A percentile compares a stretch with the other conserved stretches of the same genome.
Evolutionary conservation across 140 eudicot genomes (phyloP).

Genomic region (Erigeron philadelphicus): DNA sequence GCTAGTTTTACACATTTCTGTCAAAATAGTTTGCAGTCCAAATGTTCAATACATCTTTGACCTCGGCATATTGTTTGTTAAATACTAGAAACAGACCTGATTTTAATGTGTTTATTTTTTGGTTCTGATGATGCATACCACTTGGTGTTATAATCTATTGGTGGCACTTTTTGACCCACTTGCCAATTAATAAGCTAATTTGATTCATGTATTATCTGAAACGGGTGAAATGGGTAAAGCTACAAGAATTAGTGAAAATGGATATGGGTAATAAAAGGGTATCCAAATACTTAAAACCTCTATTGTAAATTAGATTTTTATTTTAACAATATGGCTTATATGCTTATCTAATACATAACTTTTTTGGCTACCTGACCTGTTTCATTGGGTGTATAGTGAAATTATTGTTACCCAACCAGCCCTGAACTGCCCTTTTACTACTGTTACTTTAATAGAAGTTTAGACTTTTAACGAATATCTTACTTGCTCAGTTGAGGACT

Average conservation of each 20-base stretch:
- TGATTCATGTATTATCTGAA: too few species aligned
- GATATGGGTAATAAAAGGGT: not conserved
- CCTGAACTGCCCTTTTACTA: not conserved
- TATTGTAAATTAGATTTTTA: not conserved
- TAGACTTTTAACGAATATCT: too few species aligned
- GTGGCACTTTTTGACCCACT: not conserved
- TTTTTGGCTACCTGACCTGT: too few species aligned
- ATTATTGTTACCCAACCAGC: not conserved
- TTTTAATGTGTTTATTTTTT: not conserved
- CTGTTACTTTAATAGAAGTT: not conserved
- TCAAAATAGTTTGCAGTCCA: not conserved
- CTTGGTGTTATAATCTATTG: not conserved
- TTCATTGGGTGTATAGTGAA: too few species aligned
- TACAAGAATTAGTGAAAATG: too few species aligned
- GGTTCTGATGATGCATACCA: not conserved
- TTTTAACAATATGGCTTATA: too few species aligned
- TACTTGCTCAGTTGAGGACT: not conserved
- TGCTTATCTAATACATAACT: too few species aligned
- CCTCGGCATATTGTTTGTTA: not conserved
- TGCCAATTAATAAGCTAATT: too few species aligned
- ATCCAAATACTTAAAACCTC: not conserved
- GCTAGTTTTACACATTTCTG: not conserved
- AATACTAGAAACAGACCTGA: not conserved
- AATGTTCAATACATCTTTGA: not conserved
- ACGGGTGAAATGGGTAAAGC: not conserved